phyloP scores from a whole-genome alignment of 2,329 filamentous ascomycete genomes.

The Trichoderma lentiforme region DNA sequence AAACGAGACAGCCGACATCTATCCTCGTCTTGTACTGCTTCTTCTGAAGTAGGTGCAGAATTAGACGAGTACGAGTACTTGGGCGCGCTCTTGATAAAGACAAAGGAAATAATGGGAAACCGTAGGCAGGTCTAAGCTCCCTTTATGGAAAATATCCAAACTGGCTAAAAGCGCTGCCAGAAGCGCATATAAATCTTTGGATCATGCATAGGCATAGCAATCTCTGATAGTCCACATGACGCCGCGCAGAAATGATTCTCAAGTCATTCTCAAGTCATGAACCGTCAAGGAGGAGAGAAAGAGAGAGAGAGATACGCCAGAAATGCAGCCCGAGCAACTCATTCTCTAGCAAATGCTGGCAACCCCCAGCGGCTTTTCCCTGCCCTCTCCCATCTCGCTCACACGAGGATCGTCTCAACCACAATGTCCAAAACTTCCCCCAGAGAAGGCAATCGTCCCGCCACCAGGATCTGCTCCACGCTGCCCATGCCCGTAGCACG shows the following conservation, averaged over 20 bases:
- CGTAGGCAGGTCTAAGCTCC: neutral
- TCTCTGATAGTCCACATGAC: neutral
- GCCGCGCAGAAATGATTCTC: neutral
- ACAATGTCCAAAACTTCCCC: conserved; percentile 45
- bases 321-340: neutral
- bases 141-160: neutral
- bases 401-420: conserved; percentile 44
- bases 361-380: neutral
- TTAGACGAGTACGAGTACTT: neutral
- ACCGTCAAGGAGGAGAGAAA: neutral
- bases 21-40: neutral
- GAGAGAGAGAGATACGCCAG: neutral
- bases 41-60: neutral
- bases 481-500: conserved; percentile 24
- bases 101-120: neutral
- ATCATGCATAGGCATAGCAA: neutral
- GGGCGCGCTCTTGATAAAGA: neutral
- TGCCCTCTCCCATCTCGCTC: neutral
- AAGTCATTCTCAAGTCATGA: neutral
- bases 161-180: neutral
- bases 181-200: neutral
- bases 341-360: neutral
- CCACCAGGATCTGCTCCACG: conserved; percentile 33
- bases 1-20: neutral
- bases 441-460: conserved; percentile 37